These are phyloP conservation scores for Fonsecaea pugnacius DNA, from an alignment of 2,329 filamentous ascomycete genomes.

Conservation along the genomic window DNA sequence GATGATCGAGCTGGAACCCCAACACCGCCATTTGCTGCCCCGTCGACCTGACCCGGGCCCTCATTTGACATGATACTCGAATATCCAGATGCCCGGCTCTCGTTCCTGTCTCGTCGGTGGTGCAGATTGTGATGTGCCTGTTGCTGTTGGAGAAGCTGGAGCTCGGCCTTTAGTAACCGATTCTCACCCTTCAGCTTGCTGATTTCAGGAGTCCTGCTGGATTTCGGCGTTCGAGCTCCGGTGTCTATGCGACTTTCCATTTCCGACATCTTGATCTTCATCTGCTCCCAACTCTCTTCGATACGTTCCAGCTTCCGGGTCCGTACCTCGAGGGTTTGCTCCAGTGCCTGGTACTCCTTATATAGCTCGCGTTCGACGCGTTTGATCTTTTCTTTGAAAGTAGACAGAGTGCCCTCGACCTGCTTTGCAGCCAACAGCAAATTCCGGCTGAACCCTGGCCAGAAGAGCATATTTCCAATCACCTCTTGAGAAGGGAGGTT, in stretches of 20 bases:
- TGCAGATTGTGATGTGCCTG: slow-evolving; percentile 34
- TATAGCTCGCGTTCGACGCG: slow-evolving; percentile 86
- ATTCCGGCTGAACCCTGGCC: slow-evolving; percentile 85
- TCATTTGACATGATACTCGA: slow-evolving; percentile 32
- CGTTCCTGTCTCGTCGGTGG: slow-evolving; percentile 31
- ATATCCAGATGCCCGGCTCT: slow-evolving; percentile 34
- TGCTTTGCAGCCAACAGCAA: slow-evolving; percentile 83
- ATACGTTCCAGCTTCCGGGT: slow-evolving; percentile 85
- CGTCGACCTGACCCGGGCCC: slow-evolving; percentile 26
- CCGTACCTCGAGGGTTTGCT: slow-evolving; percentile 76
- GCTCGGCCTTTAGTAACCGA: slow-evolving; percentile 63
- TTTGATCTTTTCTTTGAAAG: slow-evolving; percentile 79
- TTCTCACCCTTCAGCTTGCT: slow-evolving; percentile 64
- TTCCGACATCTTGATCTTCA: slow-evolving; percentile 41
- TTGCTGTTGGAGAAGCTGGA: slow-evolving; percentile 66
- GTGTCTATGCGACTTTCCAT: slow-evolving; percentile 32
- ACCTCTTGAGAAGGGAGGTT: slow-evolving; percentile 84
- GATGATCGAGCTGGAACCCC: slow-evolving; percentile 37
- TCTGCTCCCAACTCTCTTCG: slow-evolving; percentile 75
- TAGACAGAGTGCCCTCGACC: slow-evolving; percentile 76
- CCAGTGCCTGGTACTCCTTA: slow-evolving; percentile 85
- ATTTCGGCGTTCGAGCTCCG: slow-evolving; percentile 28
- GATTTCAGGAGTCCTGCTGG: slow-evolving; percentile 56
- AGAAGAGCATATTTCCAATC: slow-evolving; percentile 76
- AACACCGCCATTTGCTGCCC: slow-evolving; percentile 24